Conservation (phyloP, 768 basidiomycete genomes). For the Leccinum fibrillosum region DNA sequence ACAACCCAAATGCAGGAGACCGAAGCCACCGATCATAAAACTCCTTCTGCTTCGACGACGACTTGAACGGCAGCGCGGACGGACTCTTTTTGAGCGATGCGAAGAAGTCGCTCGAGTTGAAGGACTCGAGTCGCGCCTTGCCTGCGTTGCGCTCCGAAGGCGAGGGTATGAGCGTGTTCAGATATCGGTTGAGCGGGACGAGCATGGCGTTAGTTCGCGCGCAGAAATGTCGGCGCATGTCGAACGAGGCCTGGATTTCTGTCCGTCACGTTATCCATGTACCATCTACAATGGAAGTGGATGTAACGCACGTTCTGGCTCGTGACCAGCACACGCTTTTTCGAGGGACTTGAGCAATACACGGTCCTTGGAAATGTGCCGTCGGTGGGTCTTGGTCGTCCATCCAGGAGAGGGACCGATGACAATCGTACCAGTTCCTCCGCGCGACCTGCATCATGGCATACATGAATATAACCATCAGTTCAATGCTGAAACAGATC, state of each 20-base stretch:
- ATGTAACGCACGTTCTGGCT: slow-evolving; percentile 47
- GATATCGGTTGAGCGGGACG: slow-evolving; percentile 87
- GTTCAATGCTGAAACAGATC: neutral
- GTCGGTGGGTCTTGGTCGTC: slow-evolving; percentile 75
- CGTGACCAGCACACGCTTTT: slow-evolving; percentile 47
- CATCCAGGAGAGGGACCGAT: slow-evolving; percentile 67
- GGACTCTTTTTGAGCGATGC: slow-evolving; percentile 39
- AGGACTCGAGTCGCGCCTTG: too few relatives aligned
- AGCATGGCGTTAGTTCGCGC: slow-evolving; percentile 83
- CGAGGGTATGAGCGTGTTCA: slow-evolving; percentile 55
- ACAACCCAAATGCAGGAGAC: slow-evolving; percentile 73
- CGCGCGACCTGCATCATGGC: slow-evolving; percentile 2
- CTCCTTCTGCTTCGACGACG: slow-evolving; percentile 56
- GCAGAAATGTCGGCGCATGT: slow-evolving; percentile 77
- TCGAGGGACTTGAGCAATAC: slow-evolving; percentile 71
- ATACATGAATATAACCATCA: neutral
- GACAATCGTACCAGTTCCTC: slow-evolving; percentile 5
- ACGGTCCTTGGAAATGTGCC: slow-evolving; percentile 84
- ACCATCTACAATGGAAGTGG: neutral
- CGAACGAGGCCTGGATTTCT: slow-evolving; percentile 64
- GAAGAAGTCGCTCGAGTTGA: too few relatives aligned
- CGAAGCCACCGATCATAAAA: slow-evolving; percentile 80
- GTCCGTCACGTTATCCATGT: slow-evolving; percentile 1
- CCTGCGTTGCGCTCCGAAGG: too few relatives aligned
- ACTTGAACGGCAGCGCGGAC: slow-evolving; percentile 71